Base-by-base conservation (phyloP, 1,284 basidiomycete species). In the Heliocybe sulcata region DNA sequence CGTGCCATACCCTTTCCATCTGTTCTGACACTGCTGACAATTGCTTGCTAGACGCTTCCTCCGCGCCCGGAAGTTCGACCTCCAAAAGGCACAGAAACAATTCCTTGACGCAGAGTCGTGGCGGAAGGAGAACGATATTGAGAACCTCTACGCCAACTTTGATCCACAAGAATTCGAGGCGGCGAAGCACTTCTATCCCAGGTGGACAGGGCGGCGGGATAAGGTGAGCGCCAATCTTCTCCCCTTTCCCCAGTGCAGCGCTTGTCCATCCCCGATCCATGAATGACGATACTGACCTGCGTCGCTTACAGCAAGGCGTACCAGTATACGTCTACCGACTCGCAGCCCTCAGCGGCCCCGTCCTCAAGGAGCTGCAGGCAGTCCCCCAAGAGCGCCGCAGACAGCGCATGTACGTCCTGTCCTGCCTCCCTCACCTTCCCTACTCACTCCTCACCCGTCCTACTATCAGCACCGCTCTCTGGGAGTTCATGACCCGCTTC, bases 131-230 rank as follows among this genome's bases (percentile, higher is more conserved):
- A 73, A 87, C 62, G 67, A 79, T 45, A 82, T 91, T 9, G 73
- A 81, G 35, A 71, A 73, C 16, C 68, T 90, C n/a, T 90, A 81
- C 66, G 73, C 75, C 16, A 74, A 73, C 1, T 85, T 88, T 60
- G 75, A 78, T 23, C 53, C 69, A 0, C 74, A 75, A 11, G 89
- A 90, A 60, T 75, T 90, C 58, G 80, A 85, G 63, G 64, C 64
- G 23, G 67, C 81, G 2, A 80, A 80, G 64, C 72, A 75, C 53
- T 88, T 83, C 58, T 90, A 90, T 69, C 86, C 89, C 1, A 76
- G 85, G 33, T 91, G 87, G 87, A 91, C 87, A 1, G 89, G 88
- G 1, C 73, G 84, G 54, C 72, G 87, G 63, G 85, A 90, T 64
- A 87, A 83, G 72, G 87, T 81, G 60, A 8, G 72, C 45, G 29